Evolutionary conservation across 1,284 basidiomycete genomes (phyloP).

Genomic region (Leccinum fallax): DNA sequence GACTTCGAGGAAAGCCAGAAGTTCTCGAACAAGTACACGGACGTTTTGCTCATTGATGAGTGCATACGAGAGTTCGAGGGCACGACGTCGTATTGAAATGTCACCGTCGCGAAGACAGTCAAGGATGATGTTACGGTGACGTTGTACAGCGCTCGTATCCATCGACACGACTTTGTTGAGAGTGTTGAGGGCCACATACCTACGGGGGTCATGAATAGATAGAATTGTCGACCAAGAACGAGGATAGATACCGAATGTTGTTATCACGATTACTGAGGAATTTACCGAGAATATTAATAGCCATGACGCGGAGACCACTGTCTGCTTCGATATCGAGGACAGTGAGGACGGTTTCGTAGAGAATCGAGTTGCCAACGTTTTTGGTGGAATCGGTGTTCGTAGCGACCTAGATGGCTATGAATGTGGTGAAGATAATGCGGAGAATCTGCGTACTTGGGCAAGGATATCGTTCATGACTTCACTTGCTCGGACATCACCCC

Average conservation of each 20-base stretch:
- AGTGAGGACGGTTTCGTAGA: conserved; percentile 97
- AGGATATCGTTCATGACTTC: conserved; percentile 99
- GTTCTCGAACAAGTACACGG: conserved; percentile 87
- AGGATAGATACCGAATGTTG: conserved; percentile 80
- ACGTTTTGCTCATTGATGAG: conserved; percentile 97
- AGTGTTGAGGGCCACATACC: conserved; percentile 98
- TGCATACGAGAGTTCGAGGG: conserved; percentile 96
- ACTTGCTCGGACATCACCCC: conserved; percentile 83
- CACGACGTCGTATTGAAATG: conserved; percentile 96
- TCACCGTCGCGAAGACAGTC: conserved; percentile 98
- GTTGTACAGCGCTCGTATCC: conserved; percentile 98
- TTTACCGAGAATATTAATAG: conserved; percentile 99
- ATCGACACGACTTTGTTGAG: conserved; percentile 98
- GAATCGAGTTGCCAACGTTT: conserved; percentile 97
- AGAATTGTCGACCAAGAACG: not conserved
- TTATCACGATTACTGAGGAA: conserved; percentile 98
- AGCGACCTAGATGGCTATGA: conserved; percentile 68
- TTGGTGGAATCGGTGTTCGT: conserved; percentile 98
- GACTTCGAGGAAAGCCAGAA: conserved; percentile 95
- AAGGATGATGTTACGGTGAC: conserved; percentile 97
- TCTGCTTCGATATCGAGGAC: conserved; percentile 99
- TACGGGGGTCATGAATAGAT: conserved; percentile 34
- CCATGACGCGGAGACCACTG: conserved; percentile 95
- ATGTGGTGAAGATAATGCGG: not conserved
- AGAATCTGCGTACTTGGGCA: conserved; percentile 67